Conservation (phyloP, 192 early-diverging fungal genomes). For the Umbelopsis sp. region DNA sequence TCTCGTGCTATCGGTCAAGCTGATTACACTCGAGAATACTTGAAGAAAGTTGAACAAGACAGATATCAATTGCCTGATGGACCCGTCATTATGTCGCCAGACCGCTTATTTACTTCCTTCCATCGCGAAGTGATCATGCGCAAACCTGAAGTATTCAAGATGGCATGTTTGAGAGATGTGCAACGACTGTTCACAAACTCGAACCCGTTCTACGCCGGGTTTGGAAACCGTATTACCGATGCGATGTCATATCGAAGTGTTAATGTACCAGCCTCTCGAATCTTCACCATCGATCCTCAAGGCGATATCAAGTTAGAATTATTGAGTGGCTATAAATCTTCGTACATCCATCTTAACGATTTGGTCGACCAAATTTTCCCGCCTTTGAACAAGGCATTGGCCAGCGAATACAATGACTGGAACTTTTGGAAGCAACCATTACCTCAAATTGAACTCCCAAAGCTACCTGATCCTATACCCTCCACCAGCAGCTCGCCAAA, state of each 20-base stretch:
- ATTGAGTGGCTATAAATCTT: conserved; percentile 80
- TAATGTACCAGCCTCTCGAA: conserved; percentile 88
- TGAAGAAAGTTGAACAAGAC: conserved; percentile 88
- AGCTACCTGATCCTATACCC: conserved; percentile 28
- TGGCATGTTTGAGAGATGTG: conserved; percentile 92
- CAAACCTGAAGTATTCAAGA: conserved; percentile 97
- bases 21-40: conserved; percentile 88
- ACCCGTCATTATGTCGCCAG: conserved; percentile 94
- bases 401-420: conserved; percentile 82
- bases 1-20: conserved; percentile 94
- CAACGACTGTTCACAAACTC: conserved; percentile 81
- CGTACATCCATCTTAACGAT: conserved; percentile 89
- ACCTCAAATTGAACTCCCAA: conserved; percentile 52
- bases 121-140: conserved; percentile 94
- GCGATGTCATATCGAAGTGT: conserved; percentile 94
- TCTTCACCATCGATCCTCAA: conserved; percentile 94
- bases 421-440: conserved; percentile 75
- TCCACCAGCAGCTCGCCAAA: conserved; percentile 28
- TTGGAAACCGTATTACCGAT: conserved; percentile 93
- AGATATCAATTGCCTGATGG: conserved; percentile 89
- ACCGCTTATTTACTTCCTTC: conserved; percentile 90
- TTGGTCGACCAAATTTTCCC: conserved; percentile 97
- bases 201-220: conserved; percentile 94
- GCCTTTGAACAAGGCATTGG: conserved; percentile 56
- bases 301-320: conserved; percentile 93